Evolutionary conservation across 129 eudicot species (phyloP).

Genomic region (Centaurea solstitialis): DNA sequence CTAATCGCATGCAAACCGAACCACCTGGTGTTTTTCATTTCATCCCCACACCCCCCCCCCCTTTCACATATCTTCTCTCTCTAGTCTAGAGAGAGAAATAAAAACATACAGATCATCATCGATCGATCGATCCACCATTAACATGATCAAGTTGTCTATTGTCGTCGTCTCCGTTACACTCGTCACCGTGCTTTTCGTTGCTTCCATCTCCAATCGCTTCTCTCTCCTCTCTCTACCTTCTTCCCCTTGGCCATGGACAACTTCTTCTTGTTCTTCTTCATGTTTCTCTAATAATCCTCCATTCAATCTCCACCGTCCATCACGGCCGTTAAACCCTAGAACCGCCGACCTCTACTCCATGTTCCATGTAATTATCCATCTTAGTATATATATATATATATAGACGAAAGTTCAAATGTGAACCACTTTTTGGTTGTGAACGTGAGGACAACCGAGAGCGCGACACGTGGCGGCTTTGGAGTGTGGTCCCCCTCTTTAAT

Average conservation of each 20-base stretch:
- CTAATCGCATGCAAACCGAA: conserved; percentile 36
- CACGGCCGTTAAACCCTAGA: conserved; percentile 30
- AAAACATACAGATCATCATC: neutral
- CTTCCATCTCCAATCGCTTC: conserved; percentile 24
- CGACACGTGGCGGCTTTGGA: too few relatives aligned
- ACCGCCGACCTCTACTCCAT: conserved; percentile 54
- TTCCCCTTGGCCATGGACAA: conserved; percentile 39
- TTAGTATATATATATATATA: too few relatives aligned
- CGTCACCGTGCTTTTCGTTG: conserved; percentile 32
- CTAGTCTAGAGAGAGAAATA: conserved; percentile 10
- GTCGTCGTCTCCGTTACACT: conserved; percentile 27
- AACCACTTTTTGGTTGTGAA: too few relatives aligned
- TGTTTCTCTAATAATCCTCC: neutral
- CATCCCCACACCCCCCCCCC: neutral
- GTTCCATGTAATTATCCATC: conserved; percentile 41
- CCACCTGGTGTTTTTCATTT: conserved; percentile 20
- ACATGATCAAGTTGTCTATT: conserved; percentile 15
- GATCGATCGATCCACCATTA: neutral
- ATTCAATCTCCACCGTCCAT: neutral
- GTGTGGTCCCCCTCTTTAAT: too few relatives aligned
- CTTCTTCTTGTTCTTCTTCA: conserved; percentile 17
- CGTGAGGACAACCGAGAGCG: too few relatives aligned
- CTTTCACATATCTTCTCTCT: conserved; percentile 4
- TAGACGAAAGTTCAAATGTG: too few relatives aligned
- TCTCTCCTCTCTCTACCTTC: conserved; percentile 45